Evolutionary conservation across 176 grass and related monocot genomes (phyloP), one percentile per base, ranked within the genome.

Genomic region (Areca catechu): DNA sequence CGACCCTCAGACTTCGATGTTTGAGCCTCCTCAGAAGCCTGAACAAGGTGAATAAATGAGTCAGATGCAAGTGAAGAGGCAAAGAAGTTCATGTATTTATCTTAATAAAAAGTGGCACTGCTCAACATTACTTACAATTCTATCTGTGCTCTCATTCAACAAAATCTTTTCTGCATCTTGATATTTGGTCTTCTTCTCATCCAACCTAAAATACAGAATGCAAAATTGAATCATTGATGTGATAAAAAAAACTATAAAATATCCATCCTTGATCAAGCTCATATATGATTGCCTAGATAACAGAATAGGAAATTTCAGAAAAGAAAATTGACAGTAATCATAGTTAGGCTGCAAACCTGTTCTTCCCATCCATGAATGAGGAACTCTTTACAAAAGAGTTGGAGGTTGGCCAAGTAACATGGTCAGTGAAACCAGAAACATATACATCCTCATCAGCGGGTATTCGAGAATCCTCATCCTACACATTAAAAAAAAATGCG

Each of bases 401-500:
- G 70, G 77, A 73, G 51, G 58, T 18, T 80, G 37, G 60, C 37
- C 69, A 64, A 47, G 64, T 65, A 77, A 30, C 58, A 48, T 53
- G 56, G 9, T 29, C 71, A 20, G 54, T 55, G 22, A 49, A 24
- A 63, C 59, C 30, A 70, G 6, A 66, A 51, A 22, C 34, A 71
- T 54, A 29, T 22, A 60, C 24, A 74, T 71, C 23, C 6, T 70
- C n/a, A 49, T 72, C 53, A 68, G 54, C 60, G 71, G 57, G 53
- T 22, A 71, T 15, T 51, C 68, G 75, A 28, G 70, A 74, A 59
- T 82, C 74, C 54, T 82, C 57, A 67, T 71, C 83, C 83, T 86
- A 66, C 56, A 68, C 15, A 15, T 60, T 61, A 57, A 6, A 60
- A 66, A 48, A 54, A 71, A 17, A 71, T 3, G 22, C 34, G 14